Evolutionary conservation across 805 yeast genomes (phyloP).

Genomic region (Kodamaea jinghongensis): DNA sequence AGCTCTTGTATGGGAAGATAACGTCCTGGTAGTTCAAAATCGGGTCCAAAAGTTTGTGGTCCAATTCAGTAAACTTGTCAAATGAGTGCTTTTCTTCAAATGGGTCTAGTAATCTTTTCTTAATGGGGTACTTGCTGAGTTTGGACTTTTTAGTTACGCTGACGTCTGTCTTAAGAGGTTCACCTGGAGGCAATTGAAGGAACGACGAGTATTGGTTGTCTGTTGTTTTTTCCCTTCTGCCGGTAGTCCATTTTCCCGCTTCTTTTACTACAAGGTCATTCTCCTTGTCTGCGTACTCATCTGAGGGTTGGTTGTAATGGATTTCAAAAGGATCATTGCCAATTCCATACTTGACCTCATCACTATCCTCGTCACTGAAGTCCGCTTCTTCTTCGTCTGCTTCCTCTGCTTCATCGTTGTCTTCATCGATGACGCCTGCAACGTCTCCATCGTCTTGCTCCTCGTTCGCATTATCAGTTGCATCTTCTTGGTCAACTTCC

Average conservation of each 20-base stretch:
- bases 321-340: conserved; percentile 67
- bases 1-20: conserved; percentile 52
- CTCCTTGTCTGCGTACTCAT: conserved; percentile 30
- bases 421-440: conserved; percentile 8
- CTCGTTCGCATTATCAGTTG: conserved; percentile 11
- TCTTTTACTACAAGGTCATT: conserved; percentile 17
- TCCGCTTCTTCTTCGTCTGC: conserved; percentile 24
- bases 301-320: conserved; percentile 63
- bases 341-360: conserved; percentile 36
- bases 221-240: conserved; percentile 16
- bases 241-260: conserved; percentile 27
- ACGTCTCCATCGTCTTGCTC: conserved; percentile 17
- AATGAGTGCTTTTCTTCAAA: conserved; percentile 17
- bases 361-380: conserved; percentile 17
- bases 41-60: conserved; percentile 55
- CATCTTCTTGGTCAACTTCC: conserved; percentile 8
- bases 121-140: conserved; percentile 16
- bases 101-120: conserved; percentile 26
- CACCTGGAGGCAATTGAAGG: conserved; percentile 34
- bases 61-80: conserved; percentile 31
- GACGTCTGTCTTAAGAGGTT: conserved; percentile 13
- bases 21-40: conserved; percentile 74
- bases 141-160: conserved; percentile 4
- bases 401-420: conserved; percentile 20
- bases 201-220: conserved; percentile 27